Conservation (phyloP, 352 stramenopile genomes). For the Plasmopara muralis region DNA sequence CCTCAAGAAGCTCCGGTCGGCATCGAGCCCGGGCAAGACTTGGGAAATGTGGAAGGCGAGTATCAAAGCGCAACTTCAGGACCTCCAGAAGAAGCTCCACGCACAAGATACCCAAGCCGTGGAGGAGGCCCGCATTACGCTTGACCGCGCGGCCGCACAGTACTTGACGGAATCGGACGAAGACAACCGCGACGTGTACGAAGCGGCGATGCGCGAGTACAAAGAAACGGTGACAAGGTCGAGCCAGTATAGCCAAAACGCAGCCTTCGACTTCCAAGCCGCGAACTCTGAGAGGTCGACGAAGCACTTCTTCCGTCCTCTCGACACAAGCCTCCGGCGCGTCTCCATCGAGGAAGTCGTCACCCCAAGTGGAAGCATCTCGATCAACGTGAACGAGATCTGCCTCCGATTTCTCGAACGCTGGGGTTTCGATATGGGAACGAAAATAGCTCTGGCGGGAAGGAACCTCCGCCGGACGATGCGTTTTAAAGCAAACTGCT, state of each 20-base stretch:
- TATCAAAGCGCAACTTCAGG: not conserved
- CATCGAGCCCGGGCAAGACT: too few relatives aligned
- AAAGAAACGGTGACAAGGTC: not conserved
- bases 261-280: not conserved
- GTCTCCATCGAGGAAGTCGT: not conserved
- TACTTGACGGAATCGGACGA: not conserved
- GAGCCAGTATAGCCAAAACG: constrained; percentile 1
- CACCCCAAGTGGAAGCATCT: not conserved
- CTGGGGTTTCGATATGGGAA: not conserved
- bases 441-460: not conserved
- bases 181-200: not conserved
- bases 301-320: not conserved
- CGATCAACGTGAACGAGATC: not conserved
- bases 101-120: not conserved
- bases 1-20: not conserved
- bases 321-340: not conserved
- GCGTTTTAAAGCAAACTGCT: not conserved
- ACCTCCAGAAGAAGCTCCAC: not conserved
- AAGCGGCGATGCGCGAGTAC: not conserved
- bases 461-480: not conserved
- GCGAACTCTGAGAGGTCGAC: not conserved
- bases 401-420: not conserved
- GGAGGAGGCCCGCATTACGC: not conserved
- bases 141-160: not conserved
- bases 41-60: not conserved